A percentile compares a stretch with the other conserved stretches of the same genome.
These are phyloP conservation scores for Aspergillus tanneri DNA, from an alignment of 2,329 filamentous ascomycete genomes.

Conservation along the genomic window DNA sequence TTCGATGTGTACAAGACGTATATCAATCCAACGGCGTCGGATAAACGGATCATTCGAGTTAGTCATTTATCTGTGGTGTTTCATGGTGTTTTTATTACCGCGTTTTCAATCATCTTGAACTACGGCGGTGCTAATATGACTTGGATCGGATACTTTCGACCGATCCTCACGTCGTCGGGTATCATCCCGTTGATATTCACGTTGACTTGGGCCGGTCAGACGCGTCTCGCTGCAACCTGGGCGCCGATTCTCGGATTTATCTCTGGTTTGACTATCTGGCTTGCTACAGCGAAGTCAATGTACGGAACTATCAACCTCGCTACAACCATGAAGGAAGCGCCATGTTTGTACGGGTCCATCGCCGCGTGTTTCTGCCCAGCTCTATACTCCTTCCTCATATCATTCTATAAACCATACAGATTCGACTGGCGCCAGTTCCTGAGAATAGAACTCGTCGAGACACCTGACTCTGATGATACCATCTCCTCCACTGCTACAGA, in stretches of 20 bases:
- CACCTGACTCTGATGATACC: conserved; percentile 2
- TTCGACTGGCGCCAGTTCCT: conserved; percentile 51
- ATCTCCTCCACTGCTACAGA: background rate
- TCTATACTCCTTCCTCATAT: conserved; percentile 49
- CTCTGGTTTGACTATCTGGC: conserved; percentile 48
- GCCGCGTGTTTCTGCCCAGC: conserved; percentile 49
- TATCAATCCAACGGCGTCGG: conserved; percentile 48
- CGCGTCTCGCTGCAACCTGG: conserved; percentile 44
- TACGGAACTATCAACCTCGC: conserved; percentile 44
- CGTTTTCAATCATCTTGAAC: conserved; percentile 48
- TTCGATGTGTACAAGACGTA: conserved; percentile 55
- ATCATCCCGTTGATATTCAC: conserved; percentile 49
- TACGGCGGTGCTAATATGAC: conserved; percentile 53
- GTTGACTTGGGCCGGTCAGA: conserved; percentile 49
- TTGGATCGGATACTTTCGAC: conserved; percentile 46
- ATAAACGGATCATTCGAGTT: conserved; percentile 44
- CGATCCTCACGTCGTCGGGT: conserved; percentile 44
- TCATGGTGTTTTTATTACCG: conserved; percentile 51
- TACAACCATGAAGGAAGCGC: conserved; percentile 43
- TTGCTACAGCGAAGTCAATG: conserved; percentile 40
- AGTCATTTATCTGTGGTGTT: conserved; percentile 51
- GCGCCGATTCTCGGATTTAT: conserved; percentile 42
- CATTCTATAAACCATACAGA: conserved; percentile 38
- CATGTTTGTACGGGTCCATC: conserved; percentile 48
- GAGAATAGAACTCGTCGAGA: conserved; percentile 48